Conservation (phyloP, 73 alveolate genomes). For the Paramecium tetraurelia region DNA sequence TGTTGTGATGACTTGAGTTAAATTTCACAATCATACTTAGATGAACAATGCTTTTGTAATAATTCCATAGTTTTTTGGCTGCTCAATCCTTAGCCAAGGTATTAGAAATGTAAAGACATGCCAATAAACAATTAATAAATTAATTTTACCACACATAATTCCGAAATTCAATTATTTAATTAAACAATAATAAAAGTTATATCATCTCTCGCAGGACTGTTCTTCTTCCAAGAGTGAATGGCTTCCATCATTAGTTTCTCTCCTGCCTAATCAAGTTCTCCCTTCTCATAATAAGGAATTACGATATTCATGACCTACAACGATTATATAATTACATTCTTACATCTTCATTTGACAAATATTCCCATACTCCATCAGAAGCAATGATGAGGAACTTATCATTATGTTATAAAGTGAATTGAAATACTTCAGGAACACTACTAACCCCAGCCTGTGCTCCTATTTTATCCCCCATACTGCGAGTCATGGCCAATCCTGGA, state of each 20-base stretch:
- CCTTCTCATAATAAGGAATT: background rate
- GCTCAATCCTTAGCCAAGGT: background rate
- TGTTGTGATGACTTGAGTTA: background rate
- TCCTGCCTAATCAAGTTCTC: background rate
- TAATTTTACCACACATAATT: slow-evolving; percentile 25
- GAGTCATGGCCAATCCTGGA: slow-evolving; percentile 98
- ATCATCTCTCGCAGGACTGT: slow-evolving; percentile 39
- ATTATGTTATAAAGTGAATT: background rate
- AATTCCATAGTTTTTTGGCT: slow-evolving; percentile 16
- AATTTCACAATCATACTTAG: background rate
- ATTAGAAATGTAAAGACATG: slow-evolving; percentile 38
- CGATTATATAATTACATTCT: background rate
- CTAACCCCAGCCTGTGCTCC: slow-evolving; percentile 11
- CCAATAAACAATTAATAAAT: background rate
- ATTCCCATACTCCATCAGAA: slow-evolving; percentile 52
- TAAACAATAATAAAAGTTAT: background rate
- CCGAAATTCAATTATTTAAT: background rate
- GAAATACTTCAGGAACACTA: slow-evolving; percentile 50
- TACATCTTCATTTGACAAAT: slow-evolving; percentile 24
- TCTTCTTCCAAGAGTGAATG: background rate
- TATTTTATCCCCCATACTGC: slow-evolving; percentile 62
- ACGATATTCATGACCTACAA: background rate
- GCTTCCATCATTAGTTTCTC: background rate
- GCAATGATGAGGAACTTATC: slow-evolving; percentile 38
- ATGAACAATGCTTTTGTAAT: slow-evolving; percentile 1